Base-by-base conservation (phyloP, 345 rosid genomes). In the Salix arbutifolia region DNA sequence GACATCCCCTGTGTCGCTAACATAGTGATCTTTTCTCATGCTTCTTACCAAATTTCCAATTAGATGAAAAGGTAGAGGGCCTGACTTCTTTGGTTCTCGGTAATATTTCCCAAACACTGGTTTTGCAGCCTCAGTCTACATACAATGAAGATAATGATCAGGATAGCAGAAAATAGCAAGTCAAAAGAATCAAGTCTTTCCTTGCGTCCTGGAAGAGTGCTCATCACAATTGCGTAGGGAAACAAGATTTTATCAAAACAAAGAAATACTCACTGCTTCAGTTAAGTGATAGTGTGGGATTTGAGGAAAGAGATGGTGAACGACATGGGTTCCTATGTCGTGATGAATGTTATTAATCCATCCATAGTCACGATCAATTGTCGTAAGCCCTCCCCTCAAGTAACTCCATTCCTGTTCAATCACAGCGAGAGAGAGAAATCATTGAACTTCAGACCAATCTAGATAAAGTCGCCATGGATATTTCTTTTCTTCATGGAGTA, bases 261-360 rank as follows among this genome's bases (percentile, higher is more conserved):
- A 48, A 37, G 42, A 26, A 5, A 65, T 46, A 78, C 89, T 86
- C 75, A 94, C 98, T 58, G 97, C 97, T 72, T 93, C 97, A 12
- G 87, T 85, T 21, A 93, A 79, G 81, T 89, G 93, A 74, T 93
- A 91, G 68, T 91, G 97, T 56, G 96, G 97, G 85, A 93, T 93
- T 72, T 93, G 97, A 79, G 97, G 97, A 84, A 93, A 93, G 58
- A 93, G 92, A 78, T 93, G 97, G 73, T 93, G 97, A 65, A 93
- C 83, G 78, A 93, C 94, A 77, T 93, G 96, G 66, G 97, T 93
- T 85, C 97, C 97, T 77, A 90, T 91, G 64, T 93, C 94, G 66
- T 93, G 97, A 82, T 93, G 97, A 74, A 93, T 84, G 33, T 85
- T 85, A 78, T 93, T 93, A 70, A 93, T 87, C 82, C 81, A 66